Evolutionary conservation across 768 basidiomycete species (phyloP), one percentile per base, ranked within the genome.

Genomic region (Amanita pseudoporphyria): DNA sequence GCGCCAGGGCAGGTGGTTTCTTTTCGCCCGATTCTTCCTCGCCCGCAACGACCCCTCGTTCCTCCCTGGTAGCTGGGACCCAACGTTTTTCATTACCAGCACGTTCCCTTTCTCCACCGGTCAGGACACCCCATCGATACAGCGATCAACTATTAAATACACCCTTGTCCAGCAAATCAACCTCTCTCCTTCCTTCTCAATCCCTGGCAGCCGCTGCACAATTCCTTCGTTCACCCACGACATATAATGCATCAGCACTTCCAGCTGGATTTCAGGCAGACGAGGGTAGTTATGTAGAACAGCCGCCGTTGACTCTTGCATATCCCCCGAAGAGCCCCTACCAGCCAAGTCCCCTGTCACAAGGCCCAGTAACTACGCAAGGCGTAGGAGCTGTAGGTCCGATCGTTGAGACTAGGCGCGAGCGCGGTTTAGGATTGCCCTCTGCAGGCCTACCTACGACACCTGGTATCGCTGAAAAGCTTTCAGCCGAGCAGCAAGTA

Each of bases 351-450:
- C 81, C 83, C 2, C 67, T 74, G 52, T 73, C 76, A 28, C 77
- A 81, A 58, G 70, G 73, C 5, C 77, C 83, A 3, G 58, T 84
- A 21, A 65, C 74, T 19, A 69, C 72, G 2, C 76, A 74, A 45
- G 69, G 67, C 18, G 68, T 67, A 14, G 67, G 68, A 45, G 70
- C 71, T 35, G 68, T 74, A 6, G 76, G 82, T 1, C 72, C 76
- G 3, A 78, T 76, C 56, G 67, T 87, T 22, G 88, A 90, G 57
- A 76, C 84, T 35, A 71, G 76, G 38, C 72, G 84, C n/a, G 78
- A 80, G 56, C 69, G 78, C 14, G 76, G 74, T 12, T 30, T 41
- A 18, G 45, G 45, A 1, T 18, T 24, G 7, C 36, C 47, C 19
- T 42, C 49, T n/a, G 30, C 49, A 6, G 32, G 16, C 3, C 51